Base-by-base conservation (phyloP, 2,329 filamentous ascomycete species). In the Gliomastix tumulicola region DNA sequence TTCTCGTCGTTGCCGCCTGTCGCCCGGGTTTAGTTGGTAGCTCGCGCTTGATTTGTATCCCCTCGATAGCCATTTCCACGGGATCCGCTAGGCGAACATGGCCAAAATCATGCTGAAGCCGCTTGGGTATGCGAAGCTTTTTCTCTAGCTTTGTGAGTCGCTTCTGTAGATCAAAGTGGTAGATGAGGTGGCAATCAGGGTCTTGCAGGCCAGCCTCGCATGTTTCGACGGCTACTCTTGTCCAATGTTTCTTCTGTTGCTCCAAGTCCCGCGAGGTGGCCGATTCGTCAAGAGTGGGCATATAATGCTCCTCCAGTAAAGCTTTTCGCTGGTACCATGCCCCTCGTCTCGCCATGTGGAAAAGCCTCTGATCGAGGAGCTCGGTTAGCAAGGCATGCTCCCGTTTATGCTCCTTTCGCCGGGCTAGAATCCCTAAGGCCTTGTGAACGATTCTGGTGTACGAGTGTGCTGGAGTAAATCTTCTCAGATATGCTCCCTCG, bases 311-410 rank as follows among this genome's bases (percentile, higher is more conserved):
- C 63, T 98, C 92, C 3, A 98, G 60, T 2, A 98, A 66, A 2
- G 90, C 92, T 60, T 94, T 95, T 16, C 92, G 84, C 53, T 96
- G 89, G 55, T 97, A 97, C 92, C 92, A 98, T 1, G 81, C 78
- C 1, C 92, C 92, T 30, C 92, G 77, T 20, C 89, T 76, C 2
- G 88, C 79, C 30, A 84, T 71, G 49, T 97, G 89, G 49, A 97
- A 97, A 0, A 96, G 70, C 5, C 75, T 75, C 54, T 98, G 92
- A 4, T 64, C 63, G 1, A 98, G 75, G 4, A 98, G 71, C 50
- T 92, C 85, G 1, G 62, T 69, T 2, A 95, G 63, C 1, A 95
- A 63, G 3, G 70, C 63, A 51, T 96, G 80, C 53, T 98, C 92
- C 19, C 77, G 75, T 38, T 69, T 68, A 54, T 97, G 79, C 33